These are phyloP conservation scores for Isabelozyma gotoi DNA, from an alignment of 805 yeast species.

Conservation along the genomic window DNA sequence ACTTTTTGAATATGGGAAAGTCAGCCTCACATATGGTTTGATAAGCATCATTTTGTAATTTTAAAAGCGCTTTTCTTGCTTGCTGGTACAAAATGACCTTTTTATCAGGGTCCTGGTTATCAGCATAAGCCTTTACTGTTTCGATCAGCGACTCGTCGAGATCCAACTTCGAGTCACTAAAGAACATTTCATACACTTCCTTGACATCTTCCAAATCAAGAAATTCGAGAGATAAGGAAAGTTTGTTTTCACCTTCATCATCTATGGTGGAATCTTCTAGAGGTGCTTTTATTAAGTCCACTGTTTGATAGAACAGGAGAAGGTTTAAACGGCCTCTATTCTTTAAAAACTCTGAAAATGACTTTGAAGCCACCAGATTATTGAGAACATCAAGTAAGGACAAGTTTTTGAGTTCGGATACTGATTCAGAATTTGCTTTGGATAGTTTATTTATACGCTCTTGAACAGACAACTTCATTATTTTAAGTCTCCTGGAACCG, in stretches of 20 bases:
- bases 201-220: conserved; percentile 54
- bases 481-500: conserved; percentile 10
- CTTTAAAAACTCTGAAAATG: conserved; percentile 21
- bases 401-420: conserved; percentile 11
- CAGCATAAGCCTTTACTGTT: conserved; percentile 28
- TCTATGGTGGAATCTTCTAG: conserved; percentile 48
- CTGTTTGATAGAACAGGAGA: conserved; percentile 64
- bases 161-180: conserved; percentile 16
- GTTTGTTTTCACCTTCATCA: conserved; percentile 25
- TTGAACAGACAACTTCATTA: conserved; percentile 7
- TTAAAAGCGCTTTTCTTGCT: conserved; percentile 62
- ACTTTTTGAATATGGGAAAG: conserved; percentile 57
- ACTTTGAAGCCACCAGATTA: conserved; percentile 43
- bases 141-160: conserved; percentile 9
- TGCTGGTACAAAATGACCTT: conserved; percentile 34
- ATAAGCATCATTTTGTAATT: conserved; percentile 55
- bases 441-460: conserved; percentile 2
- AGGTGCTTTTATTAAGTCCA: conserved; percentile 72
- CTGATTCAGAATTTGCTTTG: background rate
- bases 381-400: conserved; percentile 45
- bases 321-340: conserved; percentile 18
- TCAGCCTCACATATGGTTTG: conserved; percentile 51
- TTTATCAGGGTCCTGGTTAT: conserved; percentile 8
- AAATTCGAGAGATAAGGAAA: conserved; percentile 40
- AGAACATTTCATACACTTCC: conserved; percentile 47